Evolutionary conservation across 345 rosid genomes (phyloP).

Genomic region (Pugionium cornutum): DNA sequence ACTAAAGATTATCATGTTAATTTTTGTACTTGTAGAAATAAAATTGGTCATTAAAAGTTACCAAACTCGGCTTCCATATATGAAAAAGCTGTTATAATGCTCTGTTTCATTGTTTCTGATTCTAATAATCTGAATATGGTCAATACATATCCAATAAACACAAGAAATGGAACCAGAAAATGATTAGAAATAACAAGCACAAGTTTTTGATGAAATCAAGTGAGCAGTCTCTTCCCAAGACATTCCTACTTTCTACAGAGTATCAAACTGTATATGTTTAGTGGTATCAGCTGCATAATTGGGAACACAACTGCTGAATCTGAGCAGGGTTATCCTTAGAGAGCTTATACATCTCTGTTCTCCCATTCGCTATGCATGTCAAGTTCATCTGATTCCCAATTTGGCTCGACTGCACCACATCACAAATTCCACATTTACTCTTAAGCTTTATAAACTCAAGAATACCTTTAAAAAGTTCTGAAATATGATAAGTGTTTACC

Average conservation of each 20-base stretch:
- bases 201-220: too few relatives aligned
- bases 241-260: slow-evolving; percentile 35
- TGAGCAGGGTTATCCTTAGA: slow-evolving; percentile 24
- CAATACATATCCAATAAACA: too few relatives aligned
- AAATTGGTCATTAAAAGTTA: too few relatives aligned
- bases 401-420: slow-evolving; percentile 54
- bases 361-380: slow-evolving; percentile 64
- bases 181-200: slow-evolving; percentile 16
- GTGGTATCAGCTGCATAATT: slow-evolving; percentile 56
- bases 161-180: too few relatives aligned
- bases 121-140: too few relatives aligned
- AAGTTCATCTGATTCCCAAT: slow-evolving; percentile 54
- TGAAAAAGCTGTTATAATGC: too few relatives aligned
- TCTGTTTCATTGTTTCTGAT: too few relatives aligned
- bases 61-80: neutral
- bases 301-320: slow-evolving; percentile 54
- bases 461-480: neutral
- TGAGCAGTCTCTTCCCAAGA: slow-evolving; percentile 14
- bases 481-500: slow-evolving; percentile 43
- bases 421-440: slow-evolving; percentile 19
- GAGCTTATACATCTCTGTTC: slow-evolving; percentile 43
- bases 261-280: slow-evolving; percentile 11
- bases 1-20: too few relatives aligned
- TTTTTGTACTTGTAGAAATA: too few relatives aligned
- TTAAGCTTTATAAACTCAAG: neutral